Percentiles rank a stretch among this genome's conserved stretches.
Evolutionary conservation across 2,329 filamentous ascomycete species (phyloP).

Genomic region (Chaetomium sp.): DNA sequence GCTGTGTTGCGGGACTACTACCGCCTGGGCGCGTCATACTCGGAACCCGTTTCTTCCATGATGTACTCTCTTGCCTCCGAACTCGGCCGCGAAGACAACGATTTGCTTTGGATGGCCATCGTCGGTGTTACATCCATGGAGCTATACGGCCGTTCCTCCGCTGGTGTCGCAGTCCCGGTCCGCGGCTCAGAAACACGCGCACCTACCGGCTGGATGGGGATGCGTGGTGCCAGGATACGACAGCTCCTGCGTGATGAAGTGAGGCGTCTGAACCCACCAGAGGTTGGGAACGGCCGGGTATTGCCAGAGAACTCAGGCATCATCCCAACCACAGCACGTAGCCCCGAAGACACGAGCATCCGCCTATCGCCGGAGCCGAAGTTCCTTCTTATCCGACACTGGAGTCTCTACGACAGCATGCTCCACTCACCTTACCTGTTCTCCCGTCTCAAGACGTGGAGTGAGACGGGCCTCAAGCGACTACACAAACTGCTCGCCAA

Average conservation of each 20-base stretch:
- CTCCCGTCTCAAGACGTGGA: slow-evolving; percentile 89
- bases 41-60: slow-evolving; percentile 89
- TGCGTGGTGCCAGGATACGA: slow-evolving; percentile 75
- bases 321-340: slow-evolving; percentile 81
- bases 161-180: slow-evolving; percentile 62
- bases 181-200: slow-evolving; percentile 49
- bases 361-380: slow-evolving; percentile 88
- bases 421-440: slow-evolving; percentile 93
- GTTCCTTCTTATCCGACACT: slow-evolving; percentile 88
- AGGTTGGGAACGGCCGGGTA: slow-evolving; percentile 52
- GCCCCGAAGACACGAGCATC: slow-evolving; percentile 86
- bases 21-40: slow-evolving; percentile 78
- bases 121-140: slow-evolving; percentile 94
- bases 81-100: slow-evolving; percentile 92
- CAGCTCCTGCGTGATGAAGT: slow-evolving; percentile 90
- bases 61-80: slow-evolving; percentile 93
- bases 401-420: slow-evolving; percentile 98
- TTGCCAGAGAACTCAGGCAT: slow-evolving; percentile 66
- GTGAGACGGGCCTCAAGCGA: slow-evolving; percentile 77
- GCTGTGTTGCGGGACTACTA: slow-evolving; percentile 75
- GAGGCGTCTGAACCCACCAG: slow-evolving; percentile 79
- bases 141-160: slow-evolving; percentile 78
- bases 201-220: slow-evolving; percentile 69
- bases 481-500: slow-evolving; percentile 93
- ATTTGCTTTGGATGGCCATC: slow-evolving; percentile 89